Evolutionary conservation across 257 asterid genomes (phyloP), one percentile per base, ranked within the genome.

Genomic region (Primulina huaijiensis): DNA sequence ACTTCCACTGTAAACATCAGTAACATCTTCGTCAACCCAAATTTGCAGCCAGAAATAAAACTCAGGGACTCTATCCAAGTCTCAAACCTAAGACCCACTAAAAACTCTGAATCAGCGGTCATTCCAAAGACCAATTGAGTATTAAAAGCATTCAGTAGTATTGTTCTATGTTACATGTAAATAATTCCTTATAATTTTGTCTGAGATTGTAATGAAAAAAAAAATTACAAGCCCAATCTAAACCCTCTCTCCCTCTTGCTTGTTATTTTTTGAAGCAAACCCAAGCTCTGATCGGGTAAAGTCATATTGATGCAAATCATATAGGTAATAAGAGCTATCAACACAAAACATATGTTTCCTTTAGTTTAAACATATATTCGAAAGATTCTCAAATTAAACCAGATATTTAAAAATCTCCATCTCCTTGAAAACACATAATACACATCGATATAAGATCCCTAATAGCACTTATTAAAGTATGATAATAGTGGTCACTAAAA

Each of bases 21-120:
- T 55, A 72, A 12, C 29, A 30, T 50, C 43, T 46, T 6, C 29
- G 0, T 64, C 34, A 61, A 40, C 38, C 6, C 21, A 43, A 53
- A 61, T 21, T 67, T 65, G 34, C 72, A 60, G n/a, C 35, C 17
- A 69, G 31, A 23, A 19, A 10, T 33, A 11, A 4, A 57, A 68
- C 57, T 37, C 30, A 52, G 31, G 59, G 60, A 29, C 62, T 23
- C 25, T 55, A 59, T 75, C 11, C 19, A 21, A 7, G 35, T 35
- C 6, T 62, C 31, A 12, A 69, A 19, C 55, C 46, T 29, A 14
- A 52, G n/a, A 29, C 7, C 70, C 70, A 63, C n/a, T 30, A 5
- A 53, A 46, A 62, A 23, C 64, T 62, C 12, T 60, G 11, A 21
- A 11, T 50, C 53, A 12, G n/a, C n/a, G 12, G n/a, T 30, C 58